phyloP scores from a whole-genome alignment of 768 basidiomycete genomes.

The Russula foetens region DNA sequence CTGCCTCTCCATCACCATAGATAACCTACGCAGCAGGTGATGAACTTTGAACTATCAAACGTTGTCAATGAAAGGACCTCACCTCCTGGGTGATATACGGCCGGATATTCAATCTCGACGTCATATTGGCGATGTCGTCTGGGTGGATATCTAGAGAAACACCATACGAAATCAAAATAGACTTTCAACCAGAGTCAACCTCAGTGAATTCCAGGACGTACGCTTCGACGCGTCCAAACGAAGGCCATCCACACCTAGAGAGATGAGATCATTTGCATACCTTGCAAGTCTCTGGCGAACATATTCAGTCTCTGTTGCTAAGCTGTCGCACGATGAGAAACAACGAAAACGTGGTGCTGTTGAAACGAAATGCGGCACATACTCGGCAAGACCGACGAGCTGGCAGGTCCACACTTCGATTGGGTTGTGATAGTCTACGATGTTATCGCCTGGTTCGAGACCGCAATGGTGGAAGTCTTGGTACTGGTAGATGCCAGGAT shows the following conservation, averaged over 20 bases:
- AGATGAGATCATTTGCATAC: conserved; percentile 53
- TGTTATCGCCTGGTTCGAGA: conserved; percentile 41
- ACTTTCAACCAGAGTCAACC: not conserved
- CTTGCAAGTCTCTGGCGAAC: conserved; percentile 46
- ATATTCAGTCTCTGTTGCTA: conserved; percentile 54
- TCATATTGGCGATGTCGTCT: conserved; percentile 46
- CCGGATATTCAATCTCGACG: conserved; percentile 31
- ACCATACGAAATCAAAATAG: not conserved
- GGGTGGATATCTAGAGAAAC: conserved; percentile 41
- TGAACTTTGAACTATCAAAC: not conserved
- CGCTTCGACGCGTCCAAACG: conserved; percentile 61
- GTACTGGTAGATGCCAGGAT: conserved; percentile 25
- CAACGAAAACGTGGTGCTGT: too few relatives aligned
- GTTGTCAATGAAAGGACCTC: not conserved
- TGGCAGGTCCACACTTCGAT: conserved; percentile 42
- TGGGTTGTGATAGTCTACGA: conserved; percentile 46
- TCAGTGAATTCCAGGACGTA: conserved; percentile 23
- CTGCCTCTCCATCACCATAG: conserved; percentile 41
- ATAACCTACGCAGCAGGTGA: conserved; percentile 19
- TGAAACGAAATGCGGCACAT: conserved; percentile 4
- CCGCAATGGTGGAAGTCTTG: conserved; percentile 62
- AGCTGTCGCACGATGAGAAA: conserved; percentile 27
- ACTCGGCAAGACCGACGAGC: conserved; percentile 34
- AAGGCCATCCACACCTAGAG: conserved; percentile 54
- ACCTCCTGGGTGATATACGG: conserved; percentile 61